Base-by-base conservation (phyloP, 75 land plant species). In the Pinus albicaulis region DNA sequence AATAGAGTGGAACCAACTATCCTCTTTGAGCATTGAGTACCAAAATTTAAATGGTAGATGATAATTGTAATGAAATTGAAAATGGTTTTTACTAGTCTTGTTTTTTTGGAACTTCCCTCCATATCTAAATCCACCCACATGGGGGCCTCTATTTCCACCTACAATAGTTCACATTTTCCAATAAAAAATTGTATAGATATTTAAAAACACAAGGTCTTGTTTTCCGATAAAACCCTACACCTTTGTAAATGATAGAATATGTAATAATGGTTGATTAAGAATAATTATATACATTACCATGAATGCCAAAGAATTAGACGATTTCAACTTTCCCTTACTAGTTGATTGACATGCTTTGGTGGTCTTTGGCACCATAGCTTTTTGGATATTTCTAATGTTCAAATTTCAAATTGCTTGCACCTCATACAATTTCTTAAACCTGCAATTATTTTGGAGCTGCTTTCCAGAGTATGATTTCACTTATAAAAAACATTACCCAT, bases 141-240 rank as follows among this genome's bases (percentile, higher is more conserved):
- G n/a, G 71, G 70, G 3, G 71, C 71, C 8, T 68, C 71, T 19
- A 68, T 68, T 19, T 68, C 44, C 48, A 38, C 71, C 71, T 68
- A 52, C 44, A 41, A 38, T 52, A 68, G 14, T 22, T n/a, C n/a
- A 38, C 36, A 68, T 36, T 10, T 11, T 48, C 10, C 10, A 28
- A 28, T 8, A 8, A 48, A 48, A 48, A 48, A 48, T 48, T 48
- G 52, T 48, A 7, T 48, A 10, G 11, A 48, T 48, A 10, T 48
- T 48, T 48, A 48, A 48, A 48, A 10, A 48, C 11, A 48, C 3
- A 48, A 7, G 7, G 7, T 44, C 48, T 8, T 48, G 12, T 3
- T 10, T 48, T 12, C 13, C 12, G 12, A 5, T 36, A 20, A 68
- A 68, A 68, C 48, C 48, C 20, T 20, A 22, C 23, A n/a, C 24